Base-by-base conservation (phyloP, 768 basidiomycete genomes). In the Kwoniella sp. region DNA sequence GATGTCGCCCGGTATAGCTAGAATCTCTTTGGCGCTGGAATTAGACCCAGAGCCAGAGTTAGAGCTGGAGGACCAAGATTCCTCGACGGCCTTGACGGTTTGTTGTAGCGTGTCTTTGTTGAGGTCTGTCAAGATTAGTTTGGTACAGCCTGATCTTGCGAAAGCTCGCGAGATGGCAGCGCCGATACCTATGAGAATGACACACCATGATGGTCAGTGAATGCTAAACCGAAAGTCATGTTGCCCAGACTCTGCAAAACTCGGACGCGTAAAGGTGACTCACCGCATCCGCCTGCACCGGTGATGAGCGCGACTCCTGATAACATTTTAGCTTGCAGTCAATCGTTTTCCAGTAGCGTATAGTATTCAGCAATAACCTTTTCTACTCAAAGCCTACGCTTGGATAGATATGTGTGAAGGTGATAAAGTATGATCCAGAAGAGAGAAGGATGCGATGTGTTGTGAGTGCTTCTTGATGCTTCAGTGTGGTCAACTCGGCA, bases 101-200 rank as follows among this genome's bases (percentile, higher is more conserved):
- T 47, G 22, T 7, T 53, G 26, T 2, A 72, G 55, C 15, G 68
- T 55, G 1, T 54, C 30, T 12, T 46, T 10, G 60, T 72, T 72
- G 33, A 69, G 40, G 46, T 72, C 71, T 26, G 71, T 72, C 8
- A 72, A 25, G 40, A 67, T 33, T 15, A 72, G 47, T 37, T 61
- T 62, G 30, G 36, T 59, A 36, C 63, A 64, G 15, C 68, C 68
- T 17, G 68, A 63, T 53, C 40, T 36, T 10, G 59, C 63, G 48
- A 72, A 72, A 17, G 71, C 71, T 55, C 60, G 68, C n/a, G 71
- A 65, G 21, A 65, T 58, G n/a, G 67, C 71, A 30, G 59, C 50
- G 27, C 71, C 71, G 63, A 72, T 72, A 24, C 71, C 71, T 72
- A 37, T 12, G 54, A 26, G 33, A 6, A 33, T 13, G 13, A 13